These are phyloP conservation scores for Aplosporella prunicola DNA, from an alignment of 2,329 filamentous ascomycete species.

Conservation along the genomic window DNA sequence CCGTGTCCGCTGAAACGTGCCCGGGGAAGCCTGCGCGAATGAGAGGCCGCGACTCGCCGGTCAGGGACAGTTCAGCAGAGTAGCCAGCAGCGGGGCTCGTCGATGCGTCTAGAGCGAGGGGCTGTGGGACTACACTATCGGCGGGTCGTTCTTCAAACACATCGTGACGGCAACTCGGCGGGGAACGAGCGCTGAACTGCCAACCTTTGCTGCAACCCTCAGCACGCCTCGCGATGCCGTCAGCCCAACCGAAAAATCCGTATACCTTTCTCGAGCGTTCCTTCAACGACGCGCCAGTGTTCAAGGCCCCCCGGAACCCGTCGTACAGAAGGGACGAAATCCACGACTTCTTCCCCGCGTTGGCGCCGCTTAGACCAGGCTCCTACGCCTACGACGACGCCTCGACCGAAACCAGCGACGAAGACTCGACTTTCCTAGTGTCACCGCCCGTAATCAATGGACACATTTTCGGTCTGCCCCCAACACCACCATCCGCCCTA, in stretches of 20 bases:
- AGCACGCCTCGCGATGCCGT: conserved; percentile 8
- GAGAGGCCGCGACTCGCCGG: background rate
- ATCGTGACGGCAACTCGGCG: no score
- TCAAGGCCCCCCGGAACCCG: conserved; percentile 20
- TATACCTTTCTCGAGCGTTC: conserved; percentile 25
- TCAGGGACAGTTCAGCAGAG: conserved; percentile 6
- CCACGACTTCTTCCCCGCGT: conserved; percentile 17
- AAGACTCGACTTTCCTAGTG: conserved; percentile 18
- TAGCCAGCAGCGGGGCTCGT: conserved; percentile 1
- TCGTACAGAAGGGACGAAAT: conserved; percentile 21
- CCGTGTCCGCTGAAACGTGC: conserved; percentile 1
- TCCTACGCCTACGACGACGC: conserved; percentile 21
- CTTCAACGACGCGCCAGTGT: conserved; percentile 19
- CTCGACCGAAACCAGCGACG: conserved; percentile 17
- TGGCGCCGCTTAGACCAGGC: conserved; percentile 17
- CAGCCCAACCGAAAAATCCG: conserved; percentile 15
- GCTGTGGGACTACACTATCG: no score
- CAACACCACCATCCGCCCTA: conserved; percentile 35
- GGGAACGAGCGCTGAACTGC: no score
- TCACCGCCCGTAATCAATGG: conserved; percentile 19
- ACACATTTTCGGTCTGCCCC: conserved; percentile 32
- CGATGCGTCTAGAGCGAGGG: conserved; percentile 2
- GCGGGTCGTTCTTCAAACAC: no score
- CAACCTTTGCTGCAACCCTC: no score
- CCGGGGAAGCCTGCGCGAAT: conserved; percentile 3